Evolutionary conservation across 768 basidiomycete genomes (phyloP).

Genomic region (Imleria badia): DNA sequence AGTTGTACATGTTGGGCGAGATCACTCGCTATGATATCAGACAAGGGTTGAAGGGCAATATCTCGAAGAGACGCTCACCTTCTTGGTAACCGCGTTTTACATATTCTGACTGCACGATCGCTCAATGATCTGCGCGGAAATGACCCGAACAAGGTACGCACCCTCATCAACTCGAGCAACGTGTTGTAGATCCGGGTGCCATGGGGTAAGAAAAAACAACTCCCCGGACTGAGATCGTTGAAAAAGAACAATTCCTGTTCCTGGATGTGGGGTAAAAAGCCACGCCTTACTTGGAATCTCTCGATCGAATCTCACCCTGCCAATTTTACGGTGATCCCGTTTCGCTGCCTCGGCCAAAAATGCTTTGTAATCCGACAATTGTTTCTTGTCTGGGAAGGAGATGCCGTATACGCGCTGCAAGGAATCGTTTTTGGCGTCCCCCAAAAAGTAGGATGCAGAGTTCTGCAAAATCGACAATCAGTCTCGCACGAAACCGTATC

Average conservation of each 20-base stretch:
- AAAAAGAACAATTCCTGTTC: slow-evolving; percentile 99
- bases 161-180: slow-evolving; percentile 86
- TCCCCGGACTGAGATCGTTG: slow-evolving; percentile 94
- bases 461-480: slow-evolving; percentile 49
- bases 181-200: slow-evolving; percentile 97
- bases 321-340: slow-evolving; percentile 95
- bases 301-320: slow-evolving; percentile 50
- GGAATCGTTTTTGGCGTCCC: slow-evolving; percentile 88
- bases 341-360: slow-evolving; percentile 98
- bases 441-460: slow-evolving; percentile 98
- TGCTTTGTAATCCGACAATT: slow-evolving; percentile 89
- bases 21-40: slow-evolving; percentile 59
- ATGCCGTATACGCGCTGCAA: slow-evolving; percentile 97
- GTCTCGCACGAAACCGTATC: not conserved
- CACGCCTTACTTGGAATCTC: not conserved
- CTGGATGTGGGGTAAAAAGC: slow-evolving; percentile 31
- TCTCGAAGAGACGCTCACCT: slow-evolving; percentile 41
- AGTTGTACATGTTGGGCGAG: slow-evolving; percentile 96
- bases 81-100: slow-evolving; percentile 95
- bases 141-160: slow-evolving; percentile 38
- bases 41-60: not conserved
- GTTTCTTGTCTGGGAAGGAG: slow-evolving; percentile 98
- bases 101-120: slow-evolving; percentile 70
- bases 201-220: slow-evolving; percentile 95
- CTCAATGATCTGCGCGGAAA: slow-evolving; percentile 4